Base-by-base conservation (phyloP, 2,329 filamentous ascomycete genomes). In the Cytospora mali region DNA sequence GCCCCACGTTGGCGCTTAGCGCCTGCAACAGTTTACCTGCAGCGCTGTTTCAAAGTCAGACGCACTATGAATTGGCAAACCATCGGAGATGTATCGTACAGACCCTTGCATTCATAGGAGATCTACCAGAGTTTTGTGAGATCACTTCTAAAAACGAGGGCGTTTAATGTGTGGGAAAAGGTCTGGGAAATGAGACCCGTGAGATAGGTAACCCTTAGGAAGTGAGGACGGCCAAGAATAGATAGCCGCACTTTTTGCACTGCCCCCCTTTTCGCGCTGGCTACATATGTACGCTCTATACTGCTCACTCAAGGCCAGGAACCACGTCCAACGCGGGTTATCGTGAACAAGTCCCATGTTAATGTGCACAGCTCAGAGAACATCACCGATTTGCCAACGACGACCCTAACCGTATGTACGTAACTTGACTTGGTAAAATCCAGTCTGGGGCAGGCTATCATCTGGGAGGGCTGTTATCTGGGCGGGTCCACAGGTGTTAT, bases 1-100 rank as follows among this genome's bases (percentile, higher is more conserved):
- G 35, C 35, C 21, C 58, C 58, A 54, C 50, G 13, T 49, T 54
- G 42, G 58, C 58, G 58, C 58, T 54, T 28, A 31, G 46, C 28
- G 48, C 39, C 18, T 42, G 25, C 56, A 35, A 50, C 27, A 42
- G n/a, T 25, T 42, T 28, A 27, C 6, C 23, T 28, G 27, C 23
- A 14, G 13, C n/a, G 23, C 49, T 46, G 28, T 46, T 49, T 42
- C 42, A 23, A 23, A 23, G 10, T n/a, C n/a, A 46, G 42, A 46
- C 23, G 42, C 42, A 46, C 42, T 23, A 46, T 46, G 42, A 46
- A 46, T 4, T 46, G 42, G 42, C 42, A 46, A 21, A 4, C 42
- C 6, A 5, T 23, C 23, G n/a, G 14, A 21, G 42, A 46, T 46
- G 9, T 23, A 5, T 46, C 7, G n/a, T 23, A 46, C 13, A 21